Percentiles rank a stretch among this genome's conserved stretches.
These are phyloP conservation scores for Ustilago vetiveriae DNA, from an alignment of 1,284 basidiomycete genomes.

Conservation along the genomic window DNA sequence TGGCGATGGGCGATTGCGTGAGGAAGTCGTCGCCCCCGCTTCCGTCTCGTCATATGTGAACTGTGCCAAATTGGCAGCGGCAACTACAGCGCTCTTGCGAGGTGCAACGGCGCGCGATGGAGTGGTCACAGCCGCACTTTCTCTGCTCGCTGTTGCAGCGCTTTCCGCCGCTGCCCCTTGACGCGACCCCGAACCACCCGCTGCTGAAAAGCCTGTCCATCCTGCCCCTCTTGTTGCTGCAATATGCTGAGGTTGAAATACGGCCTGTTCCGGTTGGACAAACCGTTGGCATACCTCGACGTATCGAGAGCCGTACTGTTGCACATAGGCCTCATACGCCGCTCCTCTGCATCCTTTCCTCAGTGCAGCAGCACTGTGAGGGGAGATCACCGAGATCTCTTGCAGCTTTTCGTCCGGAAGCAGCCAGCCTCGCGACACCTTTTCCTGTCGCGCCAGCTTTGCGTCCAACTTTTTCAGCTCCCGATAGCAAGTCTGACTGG, in stretches of 20 bases:
- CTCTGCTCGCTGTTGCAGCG: too few species aligned
- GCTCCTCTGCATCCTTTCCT: background rate
- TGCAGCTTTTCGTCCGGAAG: constrained; percentile 26
- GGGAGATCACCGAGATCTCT: constrained; percentile 26
- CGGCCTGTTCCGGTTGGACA: background rate
- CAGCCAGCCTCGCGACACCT: constrained; percentile 8
- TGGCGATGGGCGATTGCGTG: too few species aligned
- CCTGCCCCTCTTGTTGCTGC: constrained; percentile 3
- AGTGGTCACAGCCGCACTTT: too few species aligned
- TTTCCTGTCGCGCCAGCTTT: constrained; percentile 19
- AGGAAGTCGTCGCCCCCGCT: too few species aligned
- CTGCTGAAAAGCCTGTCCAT: background rate
- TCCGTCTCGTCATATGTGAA: constrained; percentile 18
- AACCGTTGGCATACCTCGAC: constrained; percentile 30
- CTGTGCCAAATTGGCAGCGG: constrained; percentile 19
- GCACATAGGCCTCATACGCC: constrained; percentile 1
- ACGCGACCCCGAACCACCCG: background rate
- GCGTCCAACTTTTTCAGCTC: constrained; percentile 28
- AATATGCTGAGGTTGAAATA: background rate
- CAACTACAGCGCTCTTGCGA: constrained; percentile 19
- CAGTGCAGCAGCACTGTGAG: constrained; percentile 1
- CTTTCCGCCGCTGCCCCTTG: background rate
- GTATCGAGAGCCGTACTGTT: constrained; percentile 22
- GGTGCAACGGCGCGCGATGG: too few species aligned
- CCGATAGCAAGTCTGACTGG: constrained; percentile 18